Percentiles rank a stretch among this genome's conserved stretches.
Evolutionary conservation across 2,329 filamentous ascomycete species (phyloP).

Genomic region (Ascochyta clinopodiicola): DNA sequence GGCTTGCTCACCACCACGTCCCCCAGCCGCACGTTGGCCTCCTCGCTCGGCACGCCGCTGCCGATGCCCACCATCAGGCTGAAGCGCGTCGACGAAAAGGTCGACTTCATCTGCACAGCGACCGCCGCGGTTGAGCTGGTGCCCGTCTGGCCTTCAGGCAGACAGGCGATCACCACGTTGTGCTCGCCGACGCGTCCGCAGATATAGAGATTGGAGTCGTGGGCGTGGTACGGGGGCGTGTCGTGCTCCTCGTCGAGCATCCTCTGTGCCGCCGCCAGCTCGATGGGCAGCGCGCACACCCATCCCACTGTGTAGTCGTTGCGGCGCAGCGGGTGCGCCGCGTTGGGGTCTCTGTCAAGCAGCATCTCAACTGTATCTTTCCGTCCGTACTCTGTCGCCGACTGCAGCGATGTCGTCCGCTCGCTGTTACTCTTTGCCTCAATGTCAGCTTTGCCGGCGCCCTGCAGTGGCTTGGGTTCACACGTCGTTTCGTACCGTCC

Average conservation of each 20-base stretch:
- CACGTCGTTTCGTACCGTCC: too few relatives aligned
- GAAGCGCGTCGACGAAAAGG: slow-evolving; percentile 36
- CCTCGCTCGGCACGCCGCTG: slow-evolving; percentile 5
- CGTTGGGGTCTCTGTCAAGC: too few relatives aligned
- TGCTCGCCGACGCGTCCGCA: slow-evolving; percentile 4
- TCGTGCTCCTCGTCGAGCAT: slow-evolving; percentile 10
- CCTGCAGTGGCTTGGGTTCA: too few relatives aligned
- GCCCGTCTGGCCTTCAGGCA: slow-evolving; percentile 27
- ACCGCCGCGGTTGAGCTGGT: slow-evolving; percentile 38
- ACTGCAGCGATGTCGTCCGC: too few relatives aligned
- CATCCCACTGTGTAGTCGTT: slow-evolving; percentile 24
- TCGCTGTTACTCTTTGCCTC: too few relatives aligned
- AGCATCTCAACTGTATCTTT: too few relatives aligned
- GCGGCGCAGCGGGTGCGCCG: slow-evolving; percentile 5
- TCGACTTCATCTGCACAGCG: slow-evolving; percentile 33
- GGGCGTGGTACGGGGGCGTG: neutral
- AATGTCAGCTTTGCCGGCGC: too few relatives aligned
- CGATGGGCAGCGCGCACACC: slow-evolving; percentile 22
- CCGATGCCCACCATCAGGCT: slow-evolving; percentile 13
- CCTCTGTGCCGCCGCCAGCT: slow-evolving; percentile 19
- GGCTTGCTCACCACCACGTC: slow-evolving; percentile 12
- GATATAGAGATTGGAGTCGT: slow-evolving; percentile 5
- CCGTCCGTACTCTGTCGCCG: too few relatives aligned
- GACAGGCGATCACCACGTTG: slow-evolving; percentile 1
- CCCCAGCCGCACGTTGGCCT: slow-evolving; percentile 5